Evolutionary conservation across 2,329 filamentous ascomycete genomes (phyloP).

Genomic region (Calonectria henricotiae): DNA sequence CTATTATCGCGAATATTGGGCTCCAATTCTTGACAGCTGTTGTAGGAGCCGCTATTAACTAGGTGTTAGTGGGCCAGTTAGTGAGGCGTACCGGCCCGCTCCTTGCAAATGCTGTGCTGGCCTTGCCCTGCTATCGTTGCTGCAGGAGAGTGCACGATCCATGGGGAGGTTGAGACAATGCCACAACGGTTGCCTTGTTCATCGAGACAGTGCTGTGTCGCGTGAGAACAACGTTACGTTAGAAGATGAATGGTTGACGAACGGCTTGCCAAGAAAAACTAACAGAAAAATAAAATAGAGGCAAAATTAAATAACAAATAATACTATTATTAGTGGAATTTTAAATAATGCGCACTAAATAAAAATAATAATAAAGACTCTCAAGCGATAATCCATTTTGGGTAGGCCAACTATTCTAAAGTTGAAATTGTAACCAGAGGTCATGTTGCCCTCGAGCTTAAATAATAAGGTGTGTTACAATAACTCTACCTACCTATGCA

Average conservation of each 20-base stretch:
- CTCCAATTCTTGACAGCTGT: slow-evolving; percentile 1
- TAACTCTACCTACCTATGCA: neutral
- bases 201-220: slow-evolving; percentile 1
- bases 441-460: neutral
- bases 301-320: neutral
- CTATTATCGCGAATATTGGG: neutral
- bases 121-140: slow-evolving; percentile 13
- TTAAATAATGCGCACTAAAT: no score
- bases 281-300: slow-evolving; percentile 1
- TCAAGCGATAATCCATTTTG: neutral
- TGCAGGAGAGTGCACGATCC: slow-evolving; percentile 9
- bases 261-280: neutral
- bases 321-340: neutral
- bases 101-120: slow-evolving; percentile 9
- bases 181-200: slow-evolving; percentile 10
- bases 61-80: slow-evolving; percentile 9
- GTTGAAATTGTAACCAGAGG: slow-evolving; percentile 3
- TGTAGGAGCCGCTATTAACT: neutral
- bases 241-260: neutral
- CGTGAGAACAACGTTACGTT: neutral
- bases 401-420: neutral
- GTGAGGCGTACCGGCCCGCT: slow-evolving; percentile 27
- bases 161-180: slow-evolving; percentile 13
- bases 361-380: neutral
- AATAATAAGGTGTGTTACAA: neutral